Conservation (phyloP, 2,329 filamentous ascomycete species). For the Phyllosticta capitalensis region DNA sequence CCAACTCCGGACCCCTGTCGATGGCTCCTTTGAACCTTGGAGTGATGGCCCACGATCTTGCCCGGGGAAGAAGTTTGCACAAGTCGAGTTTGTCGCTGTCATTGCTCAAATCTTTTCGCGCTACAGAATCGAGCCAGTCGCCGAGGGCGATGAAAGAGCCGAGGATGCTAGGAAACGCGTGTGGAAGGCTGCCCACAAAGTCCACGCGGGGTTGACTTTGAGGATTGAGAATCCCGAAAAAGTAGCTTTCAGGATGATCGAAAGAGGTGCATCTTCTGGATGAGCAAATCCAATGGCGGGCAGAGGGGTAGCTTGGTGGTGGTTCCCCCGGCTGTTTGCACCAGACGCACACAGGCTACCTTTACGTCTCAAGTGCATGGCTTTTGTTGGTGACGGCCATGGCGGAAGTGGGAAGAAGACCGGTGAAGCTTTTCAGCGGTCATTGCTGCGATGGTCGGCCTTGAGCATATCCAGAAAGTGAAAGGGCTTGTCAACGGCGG, state of each 20-base stretch:
- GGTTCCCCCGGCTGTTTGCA: too few relatives aligned
- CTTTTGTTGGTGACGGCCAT: too few relatives aligned
- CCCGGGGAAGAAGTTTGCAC: constrained; percentile 27
- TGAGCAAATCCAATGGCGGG: neutral
- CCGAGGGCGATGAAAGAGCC: constrained; percentile 11
- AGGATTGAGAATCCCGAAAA: neutral
- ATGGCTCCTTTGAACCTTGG: constrained; percentile 21
- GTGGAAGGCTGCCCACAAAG: constrained; percentile 10
- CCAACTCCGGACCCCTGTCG: neutral
- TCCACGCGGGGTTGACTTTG: neutral
- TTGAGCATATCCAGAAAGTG: neutral
- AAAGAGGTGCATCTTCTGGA: neutral
- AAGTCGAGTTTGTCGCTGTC: constrained; percentile 28
- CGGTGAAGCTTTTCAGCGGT: neutral
- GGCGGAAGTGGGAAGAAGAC: neutral
- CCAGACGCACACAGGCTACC: too few relatives aligned
- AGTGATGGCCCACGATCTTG: constrained; percentile 21
- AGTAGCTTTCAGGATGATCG: neutral
- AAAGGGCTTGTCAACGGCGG: neutral
- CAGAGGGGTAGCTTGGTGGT: too few relatives aligned
- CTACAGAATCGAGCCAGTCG: constrained; percentile 14
- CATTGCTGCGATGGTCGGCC: neutral
- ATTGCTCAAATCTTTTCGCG: constrained; percentile 17
- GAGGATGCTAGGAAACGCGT: constrained; percentile 12
- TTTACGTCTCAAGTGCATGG: too few relatives aligned